Percentiles rank a stretch among this genome's conserved stretches.
phyloP scores from a whole-genome alignment of 768 basidiomycete species.

The Tulasnella sp. region DNA sequence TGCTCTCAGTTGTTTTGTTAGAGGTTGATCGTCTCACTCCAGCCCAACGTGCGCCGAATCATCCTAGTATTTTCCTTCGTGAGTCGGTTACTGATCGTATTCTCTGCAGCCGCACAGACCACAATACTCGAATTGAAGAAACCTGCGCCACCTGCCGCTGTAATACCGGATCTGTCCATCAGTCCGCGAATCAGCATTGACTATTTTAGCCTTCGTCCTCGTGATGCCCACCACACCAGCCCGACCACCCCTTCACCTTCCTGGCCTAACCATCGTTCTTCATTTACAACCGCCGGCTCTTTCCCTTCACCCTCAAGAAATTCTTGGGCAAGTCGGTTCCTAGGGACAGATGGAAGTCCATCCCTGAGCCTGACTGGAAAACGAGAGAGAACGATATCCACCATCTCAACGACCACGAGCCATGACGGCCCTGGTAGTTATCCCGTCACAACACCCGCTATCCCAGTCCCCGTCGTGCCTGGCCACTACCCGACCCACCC shows the following conservation, averaged over 20 bases:
- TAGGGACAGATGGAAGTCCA: constrained; percentile 1
- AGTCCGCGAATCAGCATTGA: constrained; percentile 38
- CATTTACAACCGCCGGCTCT: neutral
- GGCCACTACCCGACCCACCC: neutral
- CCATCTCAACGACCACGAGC: constrained; percentile 10
- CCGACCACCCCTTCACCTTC: constrained; percentile 1
- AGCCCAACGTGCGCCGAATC: neutral
- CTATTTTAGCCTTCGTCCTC: constrained; percentile 51
- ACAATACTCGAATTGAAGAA: neutral
- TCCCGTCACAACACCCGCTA: constrained; percentile 2
- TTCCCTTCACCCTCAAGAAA: constrained; percentile 44
- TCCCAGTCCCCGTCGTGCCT: neutral
- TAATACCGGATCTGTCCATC: constrained; percentile 11
- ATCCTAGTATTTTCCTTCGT: neutral
- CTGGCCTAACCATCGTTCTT: constrained; percentile 11
- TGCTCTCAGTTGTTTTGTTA: constrained; percentile 65
- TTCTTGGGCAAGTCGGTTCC: constrained; percentile 63
- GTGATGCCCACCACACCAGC: constrained; percentile 28
- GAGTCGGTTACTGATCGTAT: neutral
- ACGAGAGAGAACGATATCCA: constrained; percentile 1
- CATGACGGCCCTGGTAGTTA: neutral
- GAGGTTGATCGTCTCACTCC: constrained; percentile 38
- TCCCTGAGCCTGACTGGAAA: neutral
- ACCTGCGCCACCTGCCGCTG: neutral
- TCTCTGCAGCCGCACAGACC: neutral